Percentiles rank a stretch among this genome's conserved stretches.
These are phyloP conservation scores for Clonostachys byssicola DNA, from an alignment of 2,329 filamentous ascomycete species.

Conservation along the genomic window DNA sequence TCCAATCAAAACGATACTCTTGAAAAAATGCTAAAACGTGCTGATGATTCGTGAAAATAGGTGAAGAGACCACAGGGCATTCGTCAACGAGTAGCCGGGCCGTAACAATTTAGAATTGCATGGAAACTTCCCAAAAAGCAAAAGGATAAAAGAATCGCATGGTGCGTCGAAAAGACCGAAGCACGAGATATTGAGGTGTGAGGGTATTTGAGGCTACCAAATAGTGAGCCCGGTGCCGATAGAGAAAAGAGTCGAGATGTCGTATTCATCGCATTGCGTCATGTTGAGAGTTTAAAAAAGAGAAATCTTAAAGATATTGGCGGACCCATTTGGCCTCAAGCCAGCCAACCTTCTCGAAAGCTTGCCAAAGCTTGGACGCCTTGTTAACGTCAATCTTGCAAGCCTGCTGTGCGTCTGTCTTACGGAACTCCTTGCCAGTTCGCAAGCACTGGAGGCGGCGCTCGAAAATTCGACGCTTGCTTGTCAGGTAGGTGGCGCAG, in stretches of 20 bases:
- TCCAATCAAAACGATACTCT: slow-evolving; percentile 19
- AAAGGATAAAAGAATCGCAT: neutral
- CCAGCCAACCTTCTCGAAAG: slow-evolving; percentile 85
- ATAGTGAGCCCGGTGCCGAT: too few species aligned
- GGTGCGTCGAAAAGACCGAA: too few species aligned
- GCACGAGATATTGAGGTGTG: too few species aligned
- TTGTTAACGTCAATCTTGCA: slow-evolving; percentile 99
- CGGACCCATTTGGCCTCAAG: slow-evolving; percentile 52
- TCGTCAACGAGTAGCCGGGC: neutral
- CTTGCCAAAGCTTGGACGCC: slow-evolving; percentile 86
- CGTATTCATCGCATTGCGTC: too few species aligned
- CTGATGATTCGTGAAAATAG: slow-evolving; percentile 8
- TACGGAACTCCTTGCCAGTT: slow-evolving; percentile 80
- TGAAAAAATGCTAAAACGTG: slow-evolving; percentile 3
- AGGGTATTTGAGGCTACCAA: too few species aligned
- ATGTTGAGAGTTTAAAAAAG: neutral
- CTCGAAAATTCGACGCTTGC: slow-evolving; percentile 88
- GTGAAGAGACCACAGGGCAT: slow-evolving; percentile 2
- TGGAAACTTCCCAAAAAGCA: neutral
- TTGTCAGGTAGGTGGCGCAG: slow-evolving; percentile 84
- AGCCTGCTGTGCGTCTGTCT: slow-evolving; percentile 94
- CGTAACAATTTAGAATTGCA: neutral
- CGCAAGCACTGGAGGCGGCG: slow-evolving; percentile 64
- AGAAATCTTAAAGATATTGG: slow-evolving; percentile 18
- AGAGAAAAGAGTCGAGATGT: too few species aligned